Conservation (phyloP, 2,329 filamentous ascomycete species). For the Phoma herbarum region DNA sequence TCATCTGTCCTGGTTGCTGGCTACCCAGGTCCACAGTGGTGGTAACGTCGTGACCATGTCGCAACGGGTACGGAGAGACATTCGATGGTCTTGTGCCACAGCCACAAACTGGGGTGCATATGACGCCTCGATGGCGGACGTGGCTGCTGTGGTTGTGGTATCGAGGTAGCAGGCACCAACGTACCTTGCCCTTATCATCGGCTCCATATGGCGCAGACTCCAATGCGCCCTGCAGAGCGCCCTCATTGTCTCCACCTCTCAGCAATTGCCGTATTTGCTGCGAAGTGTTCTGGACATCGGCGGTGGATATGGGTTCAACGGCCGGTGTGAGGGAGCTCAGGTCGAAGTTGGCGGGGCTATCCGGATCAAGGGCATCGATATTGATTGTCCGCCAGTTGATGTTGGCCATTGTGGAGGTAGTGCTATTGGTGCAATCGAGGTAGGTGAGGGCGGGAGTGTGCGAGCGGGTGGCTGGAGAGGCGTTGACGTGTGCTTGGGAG, state of each 20-base stretch:
- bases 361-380: constrained; percentile 88
- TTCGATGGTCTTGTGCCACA: constrained; percentile 27
- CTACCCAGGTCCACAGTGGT: constrained; percentile 34
- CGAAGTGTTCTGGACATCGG: constrained; percentile 79
- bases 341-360: constrained; percentile 92
- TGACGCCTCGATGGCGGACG: constrained; percentile 5
- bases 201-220: constrained; percentile 81
- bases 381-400: constrained; percentile 87
- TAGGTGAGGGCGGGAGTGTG: constrained; percentile 12
- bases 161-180: constrained; percentile 36
- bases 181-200: constrained; percentile 62
- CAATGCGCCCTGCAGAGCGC: constrained; percentile 82
- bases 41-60: constrained; percentile 30
- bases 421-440: constrained; percentile 19
- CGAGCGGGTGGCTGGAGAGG: constrained; percentile 23
- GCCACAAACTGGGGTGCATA: constrained; percentile 20
- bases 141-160: constrained; percentile 17
- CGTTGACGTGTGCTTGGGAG: constrained; percentile 28
- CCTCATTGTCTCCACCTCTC: constrained; percentile 85
- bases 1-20: constrained; percentile 33
- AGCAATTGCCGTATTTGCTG: constrained; percentile 87
- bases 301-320: constrained; percentile 75
- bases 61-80: constrained; percentile 36
- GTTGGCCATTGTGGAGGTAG: constrained; percentile 52
- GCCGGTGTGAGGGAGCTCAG: constrained; percentile 81